Evolutionary conservation across 2,329 filamentous ascomycete species (phyloP), one percentile per base, ranked within the genome.

Genomic region (Phaeosphaeria sp.): DNA sequence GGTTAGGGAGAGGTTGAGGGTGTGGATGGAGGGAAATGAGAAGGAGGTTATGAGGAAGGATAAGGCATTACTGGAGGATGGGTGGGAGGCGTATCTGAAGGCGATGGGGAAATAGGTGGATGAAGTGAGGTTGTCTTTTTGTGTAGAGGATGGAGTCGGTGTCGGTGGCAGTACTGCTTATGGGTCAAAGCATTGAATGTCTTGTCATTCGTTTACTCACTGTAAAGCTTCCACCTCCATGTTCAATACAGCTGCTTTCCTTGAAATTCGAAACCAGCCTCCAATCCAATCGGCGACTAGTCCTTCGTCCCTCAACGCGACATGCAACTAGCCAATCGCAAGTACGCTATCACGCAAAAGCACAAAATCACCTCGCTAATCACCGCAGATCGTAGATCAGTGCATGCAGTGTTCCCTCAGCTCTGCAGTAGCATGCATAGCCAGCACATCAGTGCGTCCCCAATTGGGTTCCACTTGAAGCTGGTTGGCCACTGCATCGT

Each of bases 21-120:
- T 81, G 18, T 92, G 91, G 72, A 85, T 87, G 74, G 77, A 81
- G 50, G 81, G 84, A 7, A 89, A 90, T 79, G 84, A 85, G 72
- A 79, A 81, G 55, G 87, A 89, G 67, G 90, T 92, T 1, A 75
- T 86, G 60, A 82, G 77, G 24, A 91, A 91, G 79, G 89, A 88
- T 40, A 77, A 73, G 21, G 82, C 75, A 68, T 69, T 92, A 61
- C 74, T 83, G 59, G 82, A 85, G 52, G 76, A 84, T 42, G 88
- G 87, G 0, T 86, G 82, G 71, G 77, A 85, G 63, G 78, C 76
- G 44, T 89, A 90, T 73, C 71, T 87, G 36, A 66, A 68, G 57
- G 54, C 59, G 1, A 78, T 78, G 76, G 71, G 71, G 1, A 77
- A 76, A 56, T 75, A 69, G 60, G 30, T 36, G 15, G 30, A 13